Evolutionary conservation across 768 basidiomycete species (phyloP).

Genomic region (Rubroboletus satanas): DNA sequence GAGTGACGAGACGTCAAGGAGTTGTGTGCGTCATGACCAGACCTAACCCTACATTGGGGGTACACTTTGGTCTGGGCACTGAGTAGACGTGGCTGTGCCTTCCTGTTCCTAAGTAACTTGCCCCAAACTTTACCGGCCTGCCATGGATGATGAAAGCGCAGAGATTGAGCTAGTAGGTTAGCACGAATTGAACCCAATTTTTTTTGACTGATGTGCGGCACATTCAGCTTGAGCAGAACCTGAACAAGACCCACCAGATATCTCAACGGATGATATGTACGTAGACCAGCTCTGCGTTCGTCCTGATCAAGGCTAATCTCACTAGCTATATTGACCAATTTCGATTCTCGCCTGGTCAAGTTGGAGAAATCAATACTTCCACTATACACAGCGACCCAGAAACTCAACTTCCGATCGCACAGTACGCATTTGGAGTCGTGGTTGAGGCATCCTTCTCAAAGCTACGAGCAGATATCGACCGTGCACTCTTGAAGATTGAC

Average conservation of each 20-base stretch:
- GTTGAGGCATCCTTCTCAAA: not conserved
- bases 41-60: slow-evolving; percentile 5
- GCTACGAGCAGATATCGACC: slow-evolving; percentile 64
- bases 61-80: not conserved
- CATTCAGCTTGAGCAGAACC: slow-evolving; percentile 75
- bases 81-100: not conserved
- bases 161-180: slow-evolving; percentile 23
- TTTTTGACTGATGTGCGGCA: not conserved
- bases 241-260: slow-evolving; percentile 80
- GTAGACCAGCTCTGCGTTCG: slow-evolving; percentile 22
- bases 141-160: slow-evolving; percentile 28
- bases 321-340: slow-evolving; percentile 77
- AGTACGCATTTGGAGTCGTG: slow-evolving; percentile 45
- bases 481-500: slow-evolving; percentile 72
- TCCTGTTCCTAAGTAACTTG: not conserved
- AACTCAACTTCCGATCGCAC: slow-evolving; percentile 63
- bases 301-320: slow-evolving; percentile 23
- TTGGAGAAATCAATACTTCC: slow-evolving; percentile 85
- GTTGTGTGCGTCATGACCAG: too few relatives aligned
- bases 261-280: slow-evolving; percentile 83
- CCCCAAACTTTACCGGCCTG: too few relatives aligned
- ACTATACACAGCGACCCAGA: slow-evolving; percentile 73
- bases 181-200: too few relatives aligned
- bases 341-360: slow-evolving; percentile 76
- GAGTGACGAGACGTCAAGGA: slow-evolving; percentile 48